phyloP scores from a whole-genome alignment of 305 asterid species.

The Fraxinus baroniana region DNA sequence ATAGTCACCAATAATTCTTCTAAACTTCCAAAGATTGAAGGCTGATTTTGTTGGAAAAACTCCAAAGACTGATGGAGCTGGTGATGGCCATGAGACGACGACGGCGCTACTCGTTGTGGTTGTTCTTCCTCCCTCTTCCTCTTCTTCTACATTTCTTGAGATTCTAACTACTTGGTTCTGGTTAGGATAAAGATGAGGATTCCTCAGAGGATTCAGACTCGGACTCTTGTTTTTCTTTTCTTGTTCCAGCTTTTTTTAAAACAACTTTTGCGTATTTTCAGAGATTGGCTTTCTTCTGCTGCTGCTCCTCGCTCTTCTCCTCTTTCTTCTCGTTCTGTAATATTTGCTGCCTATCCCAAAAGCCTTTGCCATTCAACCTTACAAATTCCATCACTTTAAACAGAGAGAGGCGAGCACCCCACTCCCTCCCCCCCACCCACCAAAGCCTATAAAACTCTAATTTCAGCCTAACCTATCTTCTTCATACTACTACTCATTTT shows the following conservation, averaged over 20 bases:
- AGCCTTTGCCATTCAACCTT: conserved; percentile 47
- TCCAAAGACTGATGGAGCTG: background rate
- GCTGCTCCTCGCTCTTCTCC: conserved; percentile 21
- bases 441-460: conserved; percentile 16
- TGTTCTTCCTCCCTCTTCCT: conserved; percentile 21
- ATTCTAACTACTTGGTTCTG: conserved; percentile 18
- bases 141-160: conserved; percentile 34
- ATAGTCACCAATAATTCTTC: background rate
- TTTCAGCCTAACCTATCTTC: conserved; percentile 64
- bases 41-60: conserved; percentile 33
- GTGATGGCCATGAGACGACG: background rate
- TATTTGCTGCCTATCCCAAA: conserved; percentile 20
- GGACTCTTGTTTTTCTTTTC: conserved; percentile 41
- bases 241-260: conserved; percentile 53
- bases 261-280: conserved; percentile 14
- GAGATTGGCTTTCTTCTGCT: background rate
- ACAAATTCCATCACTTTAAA: conserved; percentile 45
- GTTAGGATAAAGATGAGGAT: conserved; percentile 38
- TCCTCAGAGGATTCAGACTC: conserved; percentile 82
- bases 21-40: conserved; percentile 14
- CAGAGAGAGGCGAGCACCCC: background rate
- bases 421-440: background rate
- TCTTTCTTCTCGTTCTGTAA: conserved; percentile 26
- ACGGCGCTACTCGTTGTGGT: conserved; percentile 20
- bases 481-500: conserved; percentile 1